Evolutionary conservation across 495 filamentous ascomycete species (phyloP), one percentile per base, ranked within the genome.

Genomic region (Pseudevernia furfuracea): DNA sequence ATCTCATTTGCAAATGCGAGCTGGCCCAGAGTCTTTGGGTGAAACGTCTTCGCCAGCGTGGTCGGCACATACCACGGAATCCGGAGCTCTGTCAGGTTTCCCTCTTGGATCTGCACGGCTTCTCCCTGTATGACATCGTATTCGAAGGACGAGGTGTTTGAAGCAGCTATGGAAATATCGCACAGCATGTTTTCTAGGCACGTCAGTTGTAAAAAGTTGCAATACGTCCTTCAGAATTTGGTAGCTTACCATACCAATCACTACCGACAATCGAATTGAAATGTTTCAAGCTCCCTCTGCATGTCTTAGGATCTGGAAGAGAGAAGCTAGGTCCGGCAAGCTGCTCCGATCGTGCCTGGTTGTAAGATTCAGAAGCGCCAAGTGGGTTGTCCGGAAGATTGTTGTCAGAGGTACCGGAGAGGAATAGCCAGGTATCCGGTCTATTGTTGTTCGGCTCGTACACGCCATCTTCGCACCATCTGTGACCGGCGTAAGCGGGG

Each of bases 351-450:
- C 17, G 25, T 15, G 32, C 25, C 19, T 32, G 49, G 2, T 32
- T 0, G 49, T 53, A 32, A 7, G 49, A 53, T 32, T 53, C 49
- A 3, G 1, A 1, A 30, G 49, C 49, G 5, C 49, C 15, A 32
- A 4, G 25, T 32, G 49, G 49, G 28, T 53, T 6, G 11, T 32
- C 49, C 3, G 49, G 49, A 17, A 53, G 25, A 32, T 19, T 32
- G 49, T 53, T 53, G 28, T 53, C 49, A 17, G 49, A 28, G 5
- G 25, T 32, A 19, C 49, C 19, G 14, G 49, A 53, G 15, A 53
- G 49, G 64, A 80, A 81, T 59, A 81, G 80, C 79, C 79, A 81
- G 5, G 77, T 77, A 38, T 79, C 74, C 11, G 43, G 60, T 25
- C 75, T 71, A 21, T 62, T 59, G 55, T 75, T 74, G 41, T 76